Percentiles rank a stretch among this genome's conserved stretches.
These are phyloP conservation scores for Dactylonectria estremocensis DNA, from an alignment of 2,329 filamentous ascomycete species.

Conservation along the genomic window DNA sequence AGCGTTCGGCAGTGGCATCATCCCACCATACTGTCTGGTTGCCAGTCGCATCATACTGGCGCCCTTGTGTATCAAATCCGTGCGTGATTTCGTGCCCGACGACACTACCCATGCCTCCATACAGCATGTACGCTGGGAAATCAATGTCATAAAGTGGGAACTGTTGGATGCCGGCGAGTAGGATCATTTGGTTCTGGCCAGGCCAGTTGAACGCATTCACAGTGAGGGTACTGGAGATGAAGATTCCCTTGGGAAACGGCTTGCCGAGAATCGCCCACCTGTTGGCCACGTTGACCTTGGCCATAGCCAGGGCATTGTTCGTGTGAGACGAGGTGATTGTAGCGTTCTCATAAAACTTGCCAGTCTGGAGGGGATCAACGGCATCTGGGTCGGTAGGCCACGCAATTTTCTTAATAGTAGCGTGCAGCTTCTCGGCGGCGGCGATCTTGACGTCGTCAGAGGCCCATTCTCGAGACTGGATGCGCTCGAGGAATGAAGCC, in stretches of 20 bases:
- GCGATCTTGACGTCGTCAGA: conserved; percentile 71
- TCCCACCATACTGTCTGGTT: conserved; percentile 80
- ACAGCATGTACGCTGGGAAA: conserved; percentile 76
- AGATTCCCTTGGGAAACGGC: conserved; percentile 72
- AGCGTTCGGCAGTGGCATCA: conserved; percentile 69
- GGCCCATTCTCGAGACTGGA: conserved; percentile 76
- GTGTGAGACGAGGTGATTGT: conserved; percentile 69
- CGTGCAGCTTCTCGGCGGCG: conserved; percentile 75
- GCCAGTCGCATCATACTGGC: conserved; percentile 75
- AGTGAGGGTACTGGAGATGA: conserved; percentile 72
- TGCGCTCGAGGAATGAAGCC: conserved; percentile 72
- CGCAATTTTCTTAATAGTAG: conserved; percentile 78
- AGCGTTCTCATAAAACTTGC: conserved; percentile 70
- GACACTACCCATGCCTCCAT: conserved; percentile 78
- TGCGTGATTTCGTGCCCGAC: conserved; percentile 80
- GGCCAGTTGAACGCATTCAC: conserved; percentile 78
- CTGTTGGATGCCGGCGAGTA: conserved; percentile 75
- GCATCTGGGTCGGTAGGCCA: conserved; percentile 77
- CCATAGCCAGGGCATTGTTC: conserved; percentile 68
- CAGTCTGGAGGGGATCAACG: conserved; percentile 68
- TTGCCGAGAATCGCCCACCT: conserved; percentile 73
- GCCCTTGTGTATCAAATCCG: conserved; percentile 77
- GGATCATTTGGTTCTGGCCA: conserved; percentile 77
- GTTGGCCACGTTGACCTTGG: conserved; percentile 61
- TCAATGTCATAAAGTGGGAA: conserved; percentile 75